A percentile compares a stretch with the other conserved stretches of the same genome.
These are phyloP conservation scores for Monosporascus sp. DNA, from an alignment of 2,329 filamentous ascomycete species.

Conservation along the genomic window DNA sequence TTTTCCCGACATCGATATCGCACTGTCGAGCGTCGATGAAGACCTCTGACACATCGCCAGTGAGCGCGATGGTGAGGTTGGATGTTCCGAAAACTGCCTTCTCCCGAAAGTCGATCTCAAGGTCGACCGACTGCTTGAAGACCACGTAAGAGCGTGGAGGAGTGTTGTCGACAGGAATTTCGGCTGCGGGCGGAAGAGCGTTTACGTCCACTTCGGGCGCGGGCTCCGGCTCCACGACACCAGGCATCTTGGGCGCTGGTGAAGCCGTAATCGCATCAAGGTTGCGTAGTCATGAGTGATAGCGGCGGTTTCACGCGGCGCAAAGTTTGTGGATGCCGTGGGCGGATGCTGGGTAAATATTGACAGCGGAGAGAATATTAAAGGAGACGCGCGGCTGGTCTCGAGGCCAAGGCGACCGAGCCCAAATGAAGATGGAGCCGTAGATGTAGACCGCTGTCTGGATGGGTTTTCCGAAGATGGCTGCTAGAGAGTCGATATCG, in stretches of 20 bases:
- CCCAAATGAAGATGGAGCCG: too few relatives aligned
- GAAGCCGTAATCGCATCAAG: slow-evolving; percentile 14
- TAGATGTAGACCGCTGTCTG: too few relatives aligned
- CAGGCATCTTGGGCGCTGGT: slow-evolving; percentile 25
- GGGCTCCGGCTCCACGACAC: slow-evolving; percentile 23
- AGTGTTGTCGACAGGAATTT: slow-evolving; percentile 27
- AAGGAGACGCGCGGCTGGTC: too few relatives aligned
- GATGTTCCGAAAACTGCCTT: slow-evolving; percentile 72
- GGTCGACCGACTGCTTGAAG: slow-evolving; percentile 78
- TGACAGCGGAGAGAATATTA: too few relatives aligned
- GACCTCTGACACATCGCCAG: slow-evolving; percentile 53
- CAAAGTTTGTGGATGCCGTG: not conserved
- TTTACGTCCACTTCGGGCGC: slow-evolving; percentile 14
- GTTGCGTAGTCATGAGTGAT: slow-evolving; percentile 14
- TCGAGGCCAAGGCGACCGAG: too few relatives aligned
- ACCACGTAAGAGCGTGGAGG: slow-evolving; percentile 44
- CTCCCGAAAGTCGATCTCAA: slow-evolving; percentile 81
- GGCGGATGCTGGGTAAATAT: too few relatives aligned
- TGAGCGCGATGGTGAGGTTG: slow-evolving; percentile 69
- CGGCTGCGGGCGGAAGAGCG: slow-evolving; percentile 18
- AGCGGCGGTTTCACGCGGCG: not conserved
- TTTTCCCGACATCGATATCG: slow-evolving; percentile 48
- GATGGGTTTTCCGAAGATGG: too few relatives aligned
- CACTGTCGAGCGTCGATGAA: slow-evolving; percentile 59
- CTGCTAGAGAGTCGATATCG: too few relatives aligned